phyloP scores from a whole-genome alignment of 1,284 basidiomycete genomes.

The Lignosus rhinocerotis region DNA sequence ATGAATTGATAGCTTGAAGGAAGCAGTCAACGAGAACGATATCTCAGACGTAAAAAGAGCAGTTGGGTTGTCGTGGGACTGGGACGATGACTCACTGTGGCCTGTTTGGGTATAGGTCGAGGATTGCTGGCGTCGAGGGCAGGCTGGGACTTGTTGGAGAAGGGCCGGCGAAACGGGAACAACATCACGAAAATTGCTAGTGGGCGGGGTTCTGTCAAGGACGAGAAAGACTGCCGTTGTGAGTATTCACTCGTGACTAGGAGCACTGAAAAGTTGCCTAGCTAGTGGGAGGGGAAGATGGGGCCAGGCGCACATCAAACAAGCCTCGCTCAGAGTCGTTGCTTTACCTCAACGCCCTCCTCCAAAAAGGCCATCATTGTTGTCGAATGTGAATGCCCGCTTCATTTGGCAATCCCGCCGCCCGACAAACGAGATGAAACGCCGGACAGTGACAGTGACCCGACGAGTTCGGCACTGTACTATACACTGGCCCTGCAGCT shows the following conservation, averaged over 20 bases:
- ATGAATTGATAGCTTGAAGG: neutral
- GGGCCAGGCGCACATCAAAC: no score
- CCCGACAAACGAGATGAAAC: neutral
- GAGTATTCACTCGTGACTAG: no score
- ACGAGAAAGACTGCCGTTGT: no score
- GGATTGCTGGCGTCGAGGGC: neutral
- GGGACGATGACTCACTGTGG: conserved; percentile 3
- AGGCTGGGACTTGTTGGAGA: neutral
- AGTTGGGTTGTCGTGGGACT: neutral
- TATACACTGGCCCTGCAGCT: neutral
- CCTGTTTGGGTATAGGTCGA: neutral
- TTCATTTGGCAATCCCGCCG: neutral
- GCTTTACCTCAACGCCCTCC: no score
- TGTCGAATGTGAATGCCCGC: neutral
- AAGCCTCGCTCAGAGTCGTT: no score
- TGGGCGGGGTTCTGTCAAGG: neutral
- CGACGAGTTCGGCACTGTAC: neutral
- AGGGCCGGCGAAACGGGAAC: neutral
- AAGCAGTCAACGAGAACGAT: neutral
- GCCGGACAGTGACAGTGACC: no score
- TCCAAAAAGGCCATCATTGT: no score
- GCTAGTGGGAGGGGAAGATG: no score
- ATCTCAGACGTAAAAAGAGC: neutral
- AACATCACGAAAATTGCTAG: neutral
- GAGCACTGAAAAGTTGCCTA: no score